phyloP scores from a whole-genome alignment of 2,329 filamentous ascomycete species.

The Colletotrichum phormii region DNA sequence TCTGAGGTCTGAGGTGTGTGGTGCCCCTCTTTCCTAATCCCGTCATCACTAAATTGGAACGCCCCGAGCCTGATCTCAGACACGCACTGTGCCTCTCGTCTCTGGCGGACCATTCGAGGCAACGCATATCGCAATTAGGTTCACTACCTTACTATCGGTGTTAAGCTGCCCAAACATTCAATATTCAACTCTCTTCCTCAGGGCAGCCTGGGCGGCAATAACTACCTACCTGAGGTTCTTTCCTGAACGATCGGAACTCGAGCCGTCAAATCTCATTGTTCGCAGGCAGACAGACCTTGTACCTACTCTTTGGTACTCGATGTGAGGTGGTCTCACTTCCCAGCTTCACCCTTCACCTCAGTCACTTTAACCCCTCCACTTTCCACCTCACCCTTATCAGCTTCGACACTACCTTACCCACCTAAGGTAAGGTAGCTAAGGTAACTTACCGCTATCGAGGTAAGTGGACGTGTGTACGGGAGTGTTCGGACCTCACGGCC shows the following conservation, averaged over 20 bases:
- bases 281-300: neutral
- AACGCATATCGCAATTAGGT: neutral
- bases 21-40: conserved; percentile 36
- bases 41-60: conserved; percentile 22
- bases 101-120: conserved; percentile 13
- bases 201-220: too few relatives aligned
- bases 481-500: conserved; percentile 13
- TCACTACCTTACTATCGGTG: conserved; percentile 10
- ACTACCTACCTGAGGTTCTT: neutral
- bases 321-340: neutral
- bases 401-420: neutral
- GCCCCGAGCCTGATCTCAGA: conserved; percentile 24
- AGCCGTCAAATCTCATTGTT: neutral
- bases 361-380: neutral
- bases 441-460: too few relatives aligned
- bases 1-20: neutral
- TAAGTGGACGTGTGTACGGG: neutral
- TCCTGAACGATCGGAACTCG: neutral
- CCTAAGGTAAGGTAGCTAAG: neutral
- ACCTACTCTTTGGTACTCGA: too few relatives aligned
- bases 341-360: neutral
- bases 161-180: neutral
- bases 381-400: neutral
- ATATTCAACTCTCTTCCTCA: too few relatives aligned
- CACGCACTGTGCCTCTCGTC: conserved; percentile 31